Conservation (phyloP, 1,139 yeast species). For the Hansenula anomala region DNA sequence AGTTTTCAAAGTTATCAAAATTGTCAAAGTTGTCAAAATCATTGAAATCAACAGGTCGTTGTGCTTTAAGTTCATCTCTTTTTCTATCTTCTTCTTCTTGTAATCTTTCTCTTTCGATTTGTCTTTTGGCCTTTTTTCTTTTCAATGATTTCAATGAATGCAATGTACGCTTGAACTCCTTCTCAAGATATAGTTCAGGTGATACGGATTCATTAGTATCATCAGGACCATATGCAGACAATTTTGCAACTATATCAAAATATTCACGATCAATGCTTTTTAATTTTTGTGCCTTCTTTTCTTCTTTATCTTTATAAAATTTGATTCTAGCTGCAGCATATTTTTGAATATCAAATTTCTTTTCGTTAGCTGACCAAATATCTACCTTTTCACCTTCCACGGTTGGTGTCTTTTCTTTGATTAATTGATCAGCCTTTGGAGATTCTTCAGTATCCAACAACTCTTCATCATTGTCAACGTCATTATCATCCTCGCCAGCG, state of each 20-base stretch:
- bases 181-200: slow-evolving; percentile 12
- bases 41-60: slow-evolving; percentile 1
- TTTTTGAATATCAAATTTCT: slow-evolving; percentile 47
- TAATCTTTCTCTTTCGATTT: slow-evolving; percentile 7
- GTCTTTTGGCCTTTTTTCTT: slow-evolving; percentile 11
- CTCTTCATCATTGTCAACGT: slow-evolving; percentile 12
- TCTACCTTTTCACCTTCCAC: neutral
- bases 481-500: slow-evolving; percentile 21
- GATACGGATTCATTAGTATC: slow-evolving; percentile 1
- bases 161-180: slow-evolving; percentile 13
- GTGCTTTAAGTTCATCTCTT: slow-evolving; percentile 5
- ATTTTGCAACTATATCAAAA: slow-evolving; percentile 4
- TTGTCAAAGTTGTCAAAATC: slow-evolving; percentile 9
- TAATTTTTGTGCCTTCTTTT: slow-evolving; percentile 26
- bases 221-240: slow-evolving; percentile 11
- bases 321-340: slow-evolving; percentile 46
- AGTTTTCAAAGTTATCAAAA: slow-evolving; percentile 14
- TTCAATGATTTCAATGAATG: slow-evolving; percentile 12
- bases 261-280: slow-evolving; percentile 13
- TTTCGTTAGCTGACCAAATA: slow-evolving; percentile 15
- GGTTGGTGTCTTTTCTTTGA: no score
- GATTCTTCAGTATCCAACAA: no score
- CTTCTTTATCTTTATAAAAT: slow-evolving; percentile 25
- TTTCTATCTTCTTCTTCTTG: slow-evolving; percentile 11
- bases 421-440: no score